Evolutionary conservation across 352 stramenopile genomes (phyloP).

Genomic region (Phytophthora capsici): DNA sequence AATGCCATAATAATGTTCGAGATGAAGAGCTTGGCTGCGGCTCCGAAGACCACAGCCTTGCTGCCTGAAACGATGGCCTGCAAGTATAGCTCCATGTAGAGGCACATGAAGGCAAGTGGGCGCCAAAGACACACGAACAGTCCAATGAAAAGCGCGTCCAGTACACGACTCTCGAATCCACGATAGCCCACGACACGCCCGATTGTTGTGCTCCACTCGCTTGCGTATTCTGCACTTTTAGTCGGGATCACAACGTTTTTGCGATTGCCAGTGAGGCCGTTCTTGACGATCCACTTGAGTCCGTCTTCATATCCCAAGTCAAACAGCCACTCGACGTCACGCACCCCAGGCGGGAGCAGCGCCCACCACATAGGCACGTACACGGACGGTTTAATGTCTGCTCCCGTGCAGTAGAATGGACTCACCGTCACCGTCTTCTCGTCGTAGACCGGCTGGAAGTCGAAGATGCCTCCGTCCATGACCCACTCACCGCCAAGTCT

Average conservation of each 20-base stretch:
- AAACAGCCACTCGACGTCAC: conserved; percentile 86
- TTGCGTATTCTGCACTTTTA: conserved; percentile 54
- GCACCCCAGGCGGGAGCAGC: conserved; percentile 62
- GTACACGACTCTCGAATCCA: conserved; percentile 66
- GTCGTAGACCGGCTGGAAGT: conserved; percentile 69
- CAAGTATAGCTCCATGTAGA: conserved; percentile 84
- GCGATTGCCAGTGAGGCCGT: conserved; percentile 35
- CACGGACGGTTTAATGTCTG: conserved; percentile 88
- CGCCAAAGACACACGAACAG: conserved; percentile 81
- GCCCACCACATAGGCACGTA: conserved; percentile 91
- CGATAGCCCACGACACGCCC: conserved; percentile 76
- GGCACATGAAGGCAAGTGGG: conserved; percentile 74
- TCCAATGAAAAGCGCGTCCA: conserved; percentile 74
- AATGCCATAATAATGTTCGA: conserved; percentile 59
- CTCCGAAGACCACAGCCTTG: conserved; percentile 73
- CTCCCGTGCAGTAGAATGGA: conserved; percentile 85
- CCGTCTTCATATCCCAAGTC: conserved; percentile 84
- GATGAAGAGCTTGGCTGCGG: conserved; percentile 69
- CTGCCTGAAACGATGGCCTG: conserved; percentile 69
- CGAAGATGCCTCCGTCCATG: conserved; percentile 37
- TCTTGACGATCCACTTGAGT: conserved; percentile 69
- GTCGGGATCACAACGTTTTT: conserved; percentile 62
- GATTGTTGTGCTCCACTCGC: conserved; percentile 68
- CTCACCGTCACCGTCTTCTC: conserved; percentile 77
- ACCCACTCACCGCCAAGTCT: conserved; percentile 79